Evolutionary conservation across 345 rosid species (phyloP).

Genomic region (Salix exigua): DNA sequence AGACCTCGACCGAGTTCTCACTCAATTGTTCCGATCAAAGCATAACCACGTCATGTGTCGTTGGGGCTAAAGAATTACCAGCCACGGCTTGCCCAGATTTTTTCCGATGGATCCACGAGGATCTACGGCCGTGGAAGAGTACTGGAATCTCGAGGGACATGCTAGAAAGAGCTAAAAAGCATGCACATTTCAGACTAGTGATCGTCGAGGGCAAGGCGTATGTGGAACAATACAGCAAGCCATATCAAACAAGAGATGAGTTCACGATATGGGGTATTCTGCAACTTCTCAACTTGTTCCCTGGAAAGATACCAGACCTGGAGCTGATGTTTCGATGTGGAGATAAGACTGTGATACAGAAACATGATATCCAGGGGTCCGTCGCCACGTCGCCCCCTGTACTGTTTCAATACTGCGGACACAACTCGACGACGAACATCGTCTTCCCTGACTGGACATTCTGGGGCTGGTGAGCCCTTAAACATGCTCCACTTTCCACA

Average conservation of each 20-base stretch:
- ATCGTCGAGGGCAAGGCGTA: constrained; percentile 54
- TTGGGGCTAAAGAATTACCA: not conserved
- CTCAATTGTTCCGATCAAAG: constrained; percentile 32
- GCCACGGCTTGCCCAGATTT: constrained; percentile 56
- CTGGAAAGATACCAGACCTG: constrained; percentile 72
- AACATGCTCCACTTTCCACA: too few relatives aligned
- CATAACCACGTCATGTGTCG: constrained; percentile 25
- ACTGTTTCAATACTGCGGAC: constrained; percentile 69
- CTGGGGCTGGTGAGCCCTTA: constrained; percentile 78
- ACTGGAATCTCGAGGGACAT: constrained; percentile 66
- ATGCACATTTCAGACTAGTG: constrained; percentile 61
- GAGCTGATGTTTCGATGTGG: constrained; percentile 86
- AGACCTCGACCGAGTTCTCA: constrained; percentile 14
- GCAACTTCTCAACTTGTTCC: constrained; percentile 70
- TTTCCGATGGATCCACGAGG: constrained; percentile 96
- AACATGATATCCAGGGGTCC: constrained; percentile 30
- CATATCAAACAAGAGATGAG: constrained; percentile 74
- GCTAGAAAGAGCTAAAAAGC: constrained; percentile 46
- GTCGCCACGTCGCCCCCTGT: constrained; percentile 52
- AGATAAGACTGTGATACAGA: constrained; percentile 60
- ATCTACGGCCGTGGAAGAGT: constrained; percentile 73
- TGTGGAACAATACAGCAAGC: constrained; percentile 39
- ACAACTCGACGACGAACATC: constrained; percentile 47
- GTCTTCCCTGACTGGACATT: constrained; percentile 93
- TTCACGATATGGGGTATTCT: constrained; percentile 84